Percentiles rank a stretch among this genome's conserved stretches.
phyloP scores from a whole-genome alignment of 768 basidiomycete species.

The Xerocomellus intermedius region DNA sequence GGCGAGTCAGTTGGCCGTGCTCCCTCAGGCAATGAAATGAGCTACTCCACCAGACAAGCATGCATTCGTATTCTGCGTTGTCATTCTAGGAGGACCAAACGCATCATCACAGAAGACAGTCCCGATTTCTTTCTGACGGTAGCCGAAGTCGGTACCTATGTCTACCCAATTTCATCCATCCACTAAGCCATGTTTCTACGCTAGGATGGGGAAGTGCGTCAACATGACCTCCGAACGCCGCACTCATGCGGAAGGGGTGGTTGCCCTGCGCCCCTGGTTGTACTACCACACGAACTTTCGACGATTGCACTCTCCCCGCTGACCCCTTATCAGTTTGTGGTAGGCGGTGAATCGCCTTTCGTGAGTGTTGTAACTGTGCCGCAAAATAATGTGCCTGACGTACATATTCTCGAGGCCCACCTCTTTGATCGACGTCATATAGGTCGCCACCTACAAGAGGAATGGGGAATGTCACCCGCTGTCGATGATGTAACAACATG shows the following conservation, averaged over 20 bases:
- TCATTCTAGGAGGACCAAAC: conserved; percentile 71
- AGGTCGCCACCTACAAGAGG: conserved; percentile 55
- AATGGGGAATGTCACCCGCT: conserved; percentile 64
- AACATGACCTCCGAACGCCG: conserved; percentile 76
- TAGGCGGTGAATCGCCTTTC: conserved; percentile 76
- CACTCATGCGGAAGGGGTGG: conserved; percentile 55
- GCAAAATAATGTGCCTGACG: not conserved
- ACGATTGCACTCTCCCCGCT: conserved; percentile 74
- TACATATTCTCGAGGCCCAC: conserved; percentile 16
- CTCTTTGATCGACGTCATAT: conserved; percentile 81
- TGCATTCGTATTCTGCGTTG: conserved; percentile 61
- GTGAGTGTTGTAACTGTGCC: conserved; percentile 41
- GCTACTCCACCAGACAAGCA: conserved; percentile 46
- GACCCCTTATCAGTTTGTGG: conserved; percentile 81
- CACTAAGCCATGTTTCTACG: conserved; percentile 23
- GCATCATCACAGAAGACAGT: conserved; percentile 76
- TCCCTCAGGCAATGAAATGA: conserved; percentile 42
- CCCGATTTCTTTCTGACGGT: conserved; percentile 75
- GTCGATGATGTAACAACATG: conserved; percentile 64
- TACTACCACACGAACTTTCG: conserved; percentile 63
- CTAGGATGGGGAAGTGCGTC: conserved; percentile 84
- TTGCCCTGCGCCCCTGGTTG: conserved; percentile 74
- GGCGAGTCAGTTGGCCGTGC: conserved; percentile 41
- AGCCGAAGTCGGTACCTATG: conserved; percentile 55
- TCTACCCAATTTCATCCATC: not conserved